Conservation (phyloP, 1,284 basidiomycete species). For the Puccinia triticina region DNA sequence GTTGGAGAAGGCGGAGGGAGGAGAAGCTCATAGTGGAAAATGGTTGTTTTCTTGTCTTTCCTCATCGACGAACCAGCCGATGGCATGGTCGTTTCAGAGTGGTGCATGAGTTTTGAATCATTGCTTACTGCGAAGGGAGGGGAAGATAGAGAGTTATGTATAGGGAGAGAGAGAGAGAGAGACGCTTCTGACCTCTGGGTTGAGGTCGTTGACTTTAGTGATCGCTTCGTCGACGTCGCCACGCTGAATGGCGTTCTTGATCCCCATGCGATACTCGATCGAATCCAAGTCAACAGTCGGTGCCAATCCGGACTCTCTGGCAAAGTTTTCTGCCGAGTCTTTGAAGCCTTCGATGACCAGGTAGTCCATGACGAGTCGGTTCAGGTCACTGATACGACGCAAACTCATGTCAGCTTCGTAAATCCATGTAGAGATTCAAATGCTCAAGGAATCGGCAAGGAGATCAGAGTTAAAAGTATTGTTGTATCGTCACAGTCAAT, state of each 20-base stretch:
- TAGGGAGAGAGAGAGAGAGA: constrained; percentile 52
- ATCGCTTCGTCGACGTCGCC: constrained; percentile 95
- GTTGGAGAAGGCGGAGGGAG: not conserved
- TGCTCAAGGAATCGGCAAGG: not conserved
- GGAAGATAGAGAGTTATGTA: constrained; percentile 25
- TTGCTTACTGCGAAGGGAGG: not conserved
- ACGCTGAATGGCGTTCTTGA: constrained; percentile 87
- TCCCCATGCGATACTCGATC: constrained; percentile 90
- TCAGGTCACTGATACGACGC: constrained; percentile 72
- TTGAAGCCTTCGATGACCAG: constrained; percentile 97
- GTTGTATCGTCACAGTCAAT: constrained; percentile 32
- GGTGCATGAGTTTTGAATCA: constrained; percentile 46
- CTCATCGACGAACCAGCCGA: constrained; percentile 20
- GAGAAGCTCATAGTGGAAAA: constrained; percentile 30
- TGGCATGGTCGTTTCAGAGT: constrained; percentile 27
- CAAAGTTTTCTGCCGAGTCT: constrained; percentile 90
- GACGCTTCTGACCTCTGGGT: constrained; percentile 81
- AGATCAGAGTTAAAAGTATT: constrained; percentile 29
- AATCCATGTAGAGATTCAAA: not conserved
- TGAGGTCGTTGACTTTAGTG: constrained; percentile 86
- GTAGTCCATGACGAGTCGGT: constrained; percentile 96
- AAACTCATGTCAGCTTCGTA: not conserved
- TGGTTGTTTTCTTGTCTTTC: constrained; percentile 50
- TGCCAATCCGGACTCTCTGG: constrained; percentile 77
- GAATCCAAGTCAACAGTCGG: constrained; percentile 79